Conservation (phyloP, 345 rosid species). For the Corymbia maculata region DNA sequence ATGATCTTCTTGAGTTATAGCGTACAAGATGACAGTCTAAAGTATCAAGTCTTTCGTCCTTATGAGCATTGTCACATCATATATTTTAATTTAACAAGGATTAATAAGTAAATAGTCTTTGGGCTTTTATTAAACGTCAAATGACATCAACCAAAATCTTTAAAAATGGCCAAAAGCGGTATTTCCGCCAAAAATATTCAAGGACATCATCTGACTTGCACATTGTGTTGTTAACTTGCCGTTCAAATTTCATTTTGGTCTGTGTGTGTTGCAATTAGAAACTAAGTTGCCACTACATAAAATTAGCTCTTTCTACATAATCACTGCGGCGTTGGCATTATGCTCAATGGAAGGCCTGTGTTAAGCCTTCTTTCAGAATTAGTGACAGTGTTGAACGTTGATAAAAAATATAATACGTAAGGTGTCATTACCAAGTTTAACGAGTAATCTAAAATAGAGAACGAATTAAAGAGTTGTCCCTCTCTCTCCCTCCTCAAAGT, state of each 20-base stretch:
- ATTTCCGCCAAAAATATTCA: no score
- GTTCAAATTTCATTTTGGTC: neutral
- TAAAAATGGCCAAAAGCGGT: neutral
- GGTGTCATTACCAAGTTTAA: neutral
- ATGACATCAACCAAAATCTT: neutral
- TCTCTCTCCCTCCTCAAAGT: neutral
- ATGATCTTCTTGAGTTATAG: neutral
- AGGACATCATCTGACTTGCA: neutral
- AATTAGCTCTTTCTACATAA: neutral
- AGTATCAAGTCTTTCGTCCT: neutral
- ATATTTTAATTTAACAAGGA: neutral
- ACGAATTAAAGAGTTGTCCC: neutral
- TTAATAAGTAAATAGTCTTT: neutral
- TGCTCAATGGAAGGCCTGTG: neutral
- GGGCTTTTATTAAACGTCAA: neutral
- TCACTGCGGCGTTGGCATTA: neutral
- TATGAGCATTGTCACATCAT: neutral
- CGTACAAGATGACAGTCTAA: neutral
- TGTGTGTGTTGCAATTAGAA: neutral
- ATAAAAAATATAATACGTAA: neutral
- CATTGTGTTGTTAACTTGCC: neutral
- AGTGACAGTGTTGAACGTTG: neutral
- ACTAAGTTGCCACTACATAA: neutral
- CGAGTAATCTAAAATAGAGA: neutral
- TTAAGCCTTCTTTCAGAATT: neutral